Evolutionary conservation across 2,329 filamentous ascomycete genomes (phyloP).

Genomic region (Albophoma yamanashiensis): DNA sequence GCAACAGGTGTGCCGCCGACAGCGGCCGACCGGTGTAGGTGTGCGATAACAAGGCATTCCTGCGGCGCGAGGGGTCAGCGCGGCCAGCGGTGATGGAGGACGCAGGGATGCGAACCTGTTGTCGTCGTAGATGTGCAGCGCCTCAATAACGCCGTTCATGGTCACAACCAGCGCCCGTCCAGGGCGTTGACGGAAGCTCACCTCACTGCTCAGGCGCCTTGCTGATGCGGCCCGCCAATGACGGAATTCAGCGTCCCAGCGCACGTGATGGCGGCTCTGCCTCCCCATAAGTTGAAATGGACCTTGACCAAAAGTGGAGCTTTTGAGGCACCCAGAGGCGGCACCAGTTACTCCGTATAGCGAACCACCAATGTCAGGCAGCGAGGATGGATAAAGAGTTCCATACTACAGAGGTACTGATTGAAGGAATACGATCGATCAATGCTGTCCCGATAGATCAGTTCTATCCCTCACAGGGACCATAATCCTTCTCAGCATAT

Average conservation of each 20-base stretch:
- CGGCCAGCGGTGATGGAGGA: not conserved
- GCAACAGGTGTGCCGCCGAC: constrained; percentile 63
- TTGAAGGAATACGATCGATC: too few relatives aligned
- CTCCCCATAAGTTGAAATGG: too few relatives aligned
- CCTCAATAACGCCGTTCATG: constrained; percentile 86
- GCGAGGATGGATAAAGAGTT: too few relatives aligned
- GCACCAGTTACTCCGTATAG: too few relatives aligned
- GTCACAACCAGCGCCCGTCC: constrained; percentile 25
- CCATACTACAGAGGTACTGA: too few relatives aligned
- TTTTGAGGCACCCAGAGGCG: too few relatives aligned
- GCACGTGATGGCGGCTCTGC: not conserved
- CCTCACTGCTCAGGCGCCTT: not conserved
- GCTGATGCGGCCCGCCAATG: not conserved
- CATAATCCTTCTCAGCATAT: too few relatives aligned
- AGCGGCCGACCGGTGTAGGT: constrained; percentile 76
- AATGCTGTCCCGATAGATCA: too few relatives aligned
- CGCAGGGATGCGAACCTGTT: constrained; percentile 54
- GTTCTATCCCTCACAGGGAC: too few relatives aligned
- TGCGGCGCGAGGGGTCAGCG: constrained; percentile 25
- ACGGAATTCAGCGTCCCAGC: not conserved
- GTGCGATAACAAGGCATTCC: constrained; percentile 78
- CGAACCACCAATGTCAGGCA: too few relatives aligned
- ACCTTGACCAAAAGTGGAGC: too few relatives aligned
- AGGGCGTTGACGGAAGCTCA: constrained; percentile 7
- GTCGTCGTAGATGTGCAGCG: constrained; percentile 94